Evolutionary conservation across 306 rosid genomes (phyloP).

Genomic region (Mimosa bimucronata): DNA sequence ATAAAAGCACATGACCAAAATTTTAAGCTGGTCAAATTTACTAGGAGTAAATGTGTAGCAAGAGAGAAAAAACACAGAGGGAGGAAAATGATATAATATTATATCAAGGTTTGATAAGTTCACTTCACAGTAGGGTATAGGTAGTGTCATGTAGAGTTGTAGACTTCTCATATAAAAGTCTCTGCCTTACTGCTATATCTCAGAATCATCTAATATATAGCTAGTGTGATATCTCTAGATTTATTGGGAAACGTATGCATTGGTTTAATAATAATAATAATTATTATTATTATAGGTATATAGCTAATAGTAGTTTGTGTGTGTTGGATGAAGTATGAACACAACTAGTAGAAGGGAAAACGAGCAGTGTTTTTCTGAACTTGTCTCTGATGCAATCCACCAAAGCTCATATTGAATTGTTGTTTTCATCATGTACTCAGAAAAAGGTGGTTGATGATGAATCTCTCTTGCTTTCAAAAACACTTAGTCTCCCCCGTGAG

Average conservation of each 20-base stretch:
- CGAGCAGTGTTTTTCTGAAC: conserved; percentile 50
- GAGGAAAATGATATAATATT: not conserved
- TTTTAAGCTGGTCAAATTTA: conserved; percentile 18
- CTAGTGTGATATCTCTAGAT: conserved; percentile 17
- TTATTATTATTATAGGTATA: not conserved
- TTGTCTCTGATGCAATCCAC: conserved; percentile 36
- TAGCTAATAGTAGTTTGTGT: not conserved
- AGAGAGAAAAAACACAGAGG: conserved; percentile 6
- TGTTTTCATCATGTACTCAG: conserved; percentile 55
- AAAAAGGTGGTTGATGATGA: conserved; percentile 43
- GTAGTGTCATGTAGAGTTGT: conserved; percentile 22
- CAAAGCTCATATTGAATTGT: conserved; percentile 48
- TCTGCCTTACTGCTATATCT: conserved; percentile 33
- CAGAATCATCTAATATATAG: not conserved
- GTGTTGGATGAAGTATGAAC: conserved; percentile 38
- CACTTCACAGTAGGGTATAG: not conserved
- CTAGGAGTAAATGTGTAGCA: not conserved
- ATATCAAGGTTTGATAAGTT: conserved; percentile 34
- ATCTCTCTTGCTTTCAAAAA: conserved; percentile 37
- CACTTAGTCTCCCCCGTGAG: conserved; percentile 43
- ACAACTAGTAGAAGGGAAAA: conserved; percentile 37
- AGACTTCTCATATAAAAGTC: conserved; percentile 35
- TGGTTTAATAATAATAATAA: conserved; percentile 30
- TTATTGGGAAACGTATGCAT: conserved; percentile 19
- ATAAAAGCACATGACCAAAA: conserved; percentile 11